These are phyloP conservation scores for Pythium rishiriense DNA, from an alignment of 352 stramenopile species.

Conservation along the genomic window DNA sequence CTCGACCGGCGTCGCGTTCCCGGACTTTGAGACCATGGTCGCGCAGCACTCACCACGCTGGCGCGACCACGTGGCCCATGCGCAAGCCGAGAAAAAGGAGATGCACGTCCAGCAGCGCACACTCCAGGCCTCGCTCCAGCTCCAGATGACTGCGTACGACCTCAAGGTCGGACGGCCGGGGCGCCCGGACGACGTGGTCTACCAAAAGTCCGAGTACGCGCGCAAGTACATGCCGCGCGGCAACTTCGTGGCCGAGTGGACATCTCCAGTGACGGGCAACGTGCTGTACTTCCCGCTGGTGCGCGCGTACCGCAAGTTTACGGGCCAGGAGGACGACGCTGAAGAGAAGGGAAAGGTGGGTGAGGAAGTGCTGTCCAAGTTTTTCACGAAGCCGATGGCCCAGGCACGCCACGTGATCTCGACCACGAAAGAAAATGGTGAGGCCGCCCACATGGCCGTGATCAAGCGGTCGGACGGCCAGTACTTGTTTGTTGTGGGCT, in stretches of 20 bases:
- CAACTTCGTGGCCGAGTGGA: constrained; percentile 71
- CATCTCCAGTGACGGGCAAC: not conserved
- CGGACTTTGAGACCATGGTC: constrained; percentile 38
- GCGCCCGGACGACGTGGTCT: constrained; percentile 73
- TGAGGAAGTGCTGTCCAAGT: constrained; percentile 59
- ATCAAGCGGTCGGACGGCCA: constrained; percentile 63
- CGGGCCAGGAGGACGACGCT: constrained; percentile 76
- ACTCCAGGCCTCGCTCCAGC: constrained; percentile 39
- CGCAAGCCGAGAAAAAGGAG: constrained; percentile 27
- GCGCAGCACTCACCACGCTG: constrained; percentile 41
- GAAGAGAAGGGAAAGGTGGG: constrained; percentile 35
- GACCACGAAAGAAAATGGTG: constrained; percentile 81
- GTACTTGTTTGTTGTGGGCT: constrained; percentile 74
- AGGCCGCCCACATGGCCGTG: constrained; percentile 70
- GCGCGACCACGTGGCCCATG: constrained; percentile 43
- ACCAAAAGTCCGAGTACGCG: constrained; percentile 62
- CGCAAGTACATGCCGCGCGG: constrained; percentile 67
- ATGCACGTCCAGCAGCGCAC: constrained; percentile 45
- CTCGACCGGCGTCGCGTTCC: constrained; percentile 8
- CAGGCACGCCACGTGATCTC: constrained; percentile 57
- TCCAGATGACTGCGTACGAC: constrained; percentile 43
- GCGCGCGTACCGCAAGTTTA: constrained; percentile 81
- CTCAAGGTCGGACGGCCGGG: constrained; percentile 64
- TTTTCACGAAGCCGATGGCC: constrained; percentile 65
- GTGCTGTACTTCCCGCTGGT: constrained; percentile 54